Evolutionary conservation across 75 land plant genomes (phyloP).

Genomic region (Larix kaempferi): DNA sequence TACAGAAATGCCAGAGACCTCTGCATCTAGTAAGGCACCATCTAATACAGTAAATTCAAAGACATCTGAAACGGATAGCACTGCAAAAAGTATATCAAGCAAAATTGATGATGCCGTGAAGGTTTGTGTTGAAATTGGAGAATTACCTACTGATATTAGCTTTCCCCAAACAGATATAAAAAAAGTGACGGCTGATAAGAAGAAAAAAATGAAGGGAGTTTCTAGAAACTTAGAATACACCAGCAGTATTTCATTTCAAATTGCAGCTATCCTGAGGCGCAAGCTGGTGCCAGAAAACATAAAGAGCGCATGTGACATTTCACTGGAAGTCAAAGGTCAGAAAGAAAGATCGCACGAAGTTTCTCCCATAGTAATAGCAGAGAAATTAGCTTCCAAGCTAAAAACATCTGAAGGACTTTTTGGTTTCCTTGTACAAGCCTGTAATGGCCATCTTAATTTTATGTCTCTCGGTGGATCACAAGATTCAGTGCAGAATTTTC

Average conservation of each 20-base stretch:
- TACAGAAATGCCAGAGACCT: conserved; percentile 5
- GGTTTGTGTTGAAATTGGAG: conserved; percentile 18
- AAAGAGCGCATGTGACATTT: neutral
- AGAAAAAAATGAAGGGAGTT: conserved; percentile 29
- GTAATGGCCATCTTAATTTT: conserved; percentile 94
- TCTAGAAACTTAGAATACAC: conserved; percentile 57
- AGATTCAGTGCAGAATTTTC: neutral
- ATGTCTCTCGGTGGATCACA: conserved; percentile 18
- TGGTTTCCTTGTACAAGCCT: conserved; percentile 56
- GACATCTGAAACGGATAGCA: conserved; percentile 12
- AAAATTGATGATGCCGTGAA: conserved; percentile 32
- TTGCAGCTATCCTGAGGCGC: conserved; percentile 53
- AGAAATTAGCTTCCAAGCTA: conserved; percentile 45
- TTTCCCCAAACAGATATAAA: conserved; percentile 52
- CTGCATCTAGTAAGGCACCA: conserved; percentile 14
- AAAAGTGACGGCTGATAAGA: conserved; percentile 39
- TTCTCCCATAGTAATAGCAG: conserved; percentile 59
- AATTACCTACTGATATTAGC: conserved; percentile 27
- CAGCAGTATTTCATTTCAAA: conserved; percentile 61
- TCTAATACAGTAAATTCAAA: conserved; percentile 14
- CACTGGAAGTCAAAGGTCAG: conserved; percentile 6
- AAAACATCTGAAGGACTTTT: conserved; percentile 6
- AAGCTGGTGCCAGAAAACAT: conserved; percentile 14
- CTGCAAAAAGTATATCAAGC: conserved; percentile 23
- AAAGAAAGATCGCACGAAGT: conserved; percentile 10